Percentiles rank a stretch among this genome's conserved stretches.
phyloP scores from a whole-genome alignment of 768 basidiomycete species.

The Butyriboletus loyo region DNA sequence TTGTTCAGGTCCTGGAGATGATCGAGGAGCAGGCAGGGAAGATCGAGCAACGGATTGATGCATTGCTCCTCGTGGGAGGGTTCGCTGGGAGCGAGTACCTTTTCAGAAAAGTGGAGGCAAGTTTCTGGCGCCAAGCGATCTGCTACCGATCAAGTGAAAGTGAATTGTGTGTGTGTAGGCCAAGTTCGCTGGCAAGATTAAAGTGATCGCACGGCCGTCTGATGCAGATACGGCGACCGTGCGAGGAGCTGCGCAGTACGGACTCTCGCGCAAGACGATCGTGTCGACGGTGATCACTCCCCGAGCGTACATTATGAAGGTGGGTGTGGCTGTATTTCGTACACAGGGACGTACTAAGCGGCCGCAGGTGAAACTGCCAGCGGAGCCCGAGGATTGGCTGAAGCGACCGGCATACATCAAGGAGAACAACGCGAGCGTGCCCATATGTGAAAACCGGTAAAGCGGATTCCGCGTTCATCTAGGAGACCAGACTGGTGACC shows the following conservation, averaged over 20 bases:
- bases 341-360: background rate
- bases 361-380: slow-evolving; percentile 77
- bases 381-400: slow-evolving; percentile 79
- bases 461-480: slow-evolving; percentile 7
- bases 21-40: slow-evolving; percentile 72
- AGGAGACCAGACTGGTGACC: slow-evolving; percentile 12
- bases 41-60: slow-evolving; percentile 72
- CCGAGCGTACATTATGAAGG: slow-evolving; percentile 85
- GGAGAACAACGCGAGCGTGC: slow-evolving; percentile 68
- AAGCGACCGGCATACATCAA: slow-evolving; percentile 85
- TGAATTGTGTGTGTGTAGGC: slow-evolving; percentile 42
- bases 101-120: slow-evolving; percentile 72
- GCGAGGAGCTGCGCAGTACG: slow-evolving; percentile 87
- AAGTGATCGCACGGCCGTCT: slow-evolving; percentile 75
- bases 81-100: slow-evolving; percentile 87
- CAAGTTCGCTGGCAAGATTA: slow-evolving; percentile 62
- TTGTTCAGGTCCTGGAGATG: slow-evolving; percentile 64
- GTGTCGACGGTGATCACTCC: slow-evolving; percentile 84
- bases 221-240: slow-evolving; percentile 89
- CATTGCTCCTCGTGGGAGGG: slow-evolving; percentile 85
- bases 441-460: slow-evolving; percentile 84
- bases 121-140: slow-evolving; percentile 23
- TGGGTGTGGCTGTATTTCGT: slow-evolving; percentile 25
- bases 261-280: slow-evolving; percentile 67
- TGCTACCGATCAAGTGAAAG: slow-evolving; percentile 9